A percentile compares a stretch with the other conserved stretches of the same genome.
Conservation (phyloP, 2,329 filamentous ascomycete species). For the Rugonectria rugulosa region DNA sequence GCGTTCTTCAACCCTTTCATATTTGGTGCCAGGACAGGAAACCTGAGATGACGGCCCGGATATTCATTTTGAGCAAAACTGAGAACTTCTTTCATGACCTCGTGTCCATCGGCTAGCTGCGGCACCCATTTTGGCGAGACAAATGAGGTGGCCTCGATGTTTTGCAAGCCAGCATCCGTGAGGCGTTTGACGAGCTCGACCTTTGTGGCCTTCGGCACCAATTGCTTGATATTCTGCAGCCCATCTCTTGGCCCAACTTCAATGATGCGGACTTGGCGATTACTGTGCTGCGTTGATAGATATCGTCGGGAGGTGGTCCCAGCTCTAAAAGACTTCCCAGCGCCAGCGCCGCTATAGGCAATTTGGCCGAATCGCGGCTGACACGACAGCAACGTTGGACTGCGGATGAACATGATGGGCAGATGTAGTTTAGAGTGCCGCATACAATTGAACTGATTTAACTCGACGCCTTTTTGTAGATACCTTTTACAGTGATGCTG, state of each 20-base stretch:
- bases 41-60: background rate
- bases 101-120: slow-evolving; percentile 12
- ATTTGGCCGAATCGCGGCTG: no score
- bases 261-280: slow-evolving; percentile 11
- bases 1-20: slow-evolving; percentile 17
- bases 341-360: no score
- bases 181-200: slow-evolving; percentile 9
- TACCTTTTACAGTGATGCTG: no score
- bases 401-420: no score
- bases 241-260: slow-evolving; percentile 23
- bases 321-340: no score
- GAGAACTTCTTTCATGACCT: background rate
- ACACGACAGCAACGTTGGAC: no score
- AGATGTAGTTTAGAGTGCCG: no score
- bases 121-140: slow-evolving; percentile 25
- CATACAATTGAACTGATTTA: no score
- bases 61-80: background rate
- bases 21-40: slow-evolving; percentile 18
- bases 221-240: slow-evolving; percentile 15
- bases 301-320: no score
- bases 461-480: no score
- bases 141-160: slow-evolving; percentile 21
- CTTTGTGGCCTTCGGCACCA: slow-evolving; percentile 7
- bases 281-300: background rate
- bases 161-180: background rate